These are phyloP conservation scores for Cardamine occulta DNA, from an alignment of 345 rosid genomes.

Conservation along the genomic window DNA sequence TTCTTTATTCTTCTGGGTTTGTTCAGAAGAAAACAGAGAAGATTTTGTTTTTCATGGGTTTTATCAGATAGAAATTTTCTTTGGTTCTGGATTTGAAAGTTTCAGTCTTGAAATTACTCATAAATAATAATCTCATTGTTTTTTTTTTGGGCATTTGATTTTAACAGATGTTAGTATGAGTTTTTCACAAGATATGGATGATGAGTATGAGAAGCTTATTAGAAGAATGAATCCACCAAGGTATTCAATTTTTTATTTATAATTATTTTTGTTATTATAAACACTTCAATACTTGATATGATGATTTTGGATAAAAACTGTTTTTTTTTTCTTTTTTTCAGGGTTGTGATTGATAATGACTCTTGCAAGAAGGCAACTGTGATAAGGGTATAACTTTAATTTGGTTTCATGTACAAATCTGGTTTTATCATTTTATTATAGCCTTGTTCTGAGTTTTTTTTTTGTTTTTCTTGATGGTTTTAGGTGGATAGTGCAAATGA, in stretches of 20 bases:
- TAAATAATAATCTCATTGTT: conserved; percentile 8
- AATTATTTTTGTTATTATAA: neutral
- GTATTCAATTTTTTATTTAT: conserved; percentile 37
- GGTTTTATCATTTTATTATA: neutral
- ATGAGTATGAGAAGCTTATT: conserved; percentile 87
- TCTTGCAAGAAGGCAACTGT: conserved; percentile 89
- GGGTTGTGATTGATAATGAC: conserved; percentile 97
- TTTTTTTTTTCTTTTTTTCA: conserved; percentile 34
- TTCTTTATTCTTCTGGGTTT: conserved; percentile 20
- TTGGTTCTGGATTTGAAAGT: conserved; percentile 15
- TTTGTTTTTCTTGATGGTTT: conserved; percentile 26
- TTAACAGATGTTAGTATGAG: conserved; percentile 61
- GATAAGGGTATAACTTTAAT: conserved; percentile 57
- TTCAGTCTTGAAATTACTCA: conserved; percentile 22
- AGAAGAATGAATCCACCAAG: conserved; percentile 96
- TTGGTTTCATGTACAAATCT: conserved; percentile 5
- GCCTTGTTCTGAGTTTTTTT: conserved; percentile 1
- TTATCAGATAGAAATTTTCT: neutral
- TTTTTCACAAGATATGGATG: conserved; percentile 72
- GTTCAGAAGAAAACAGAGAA: conserved; percentile 16
- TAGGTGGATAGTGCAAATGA: conserved; percentile 97
- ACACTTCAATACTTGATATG: conserved; percentile 9
- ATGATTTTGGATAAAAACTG: conserved; percentile 25
- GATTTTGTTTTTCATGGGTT: neutral
- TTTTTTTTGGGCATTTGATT: neutral